Conservation (phyloP, 306 rosid genomes). For the Alnus rubra region DNA sequence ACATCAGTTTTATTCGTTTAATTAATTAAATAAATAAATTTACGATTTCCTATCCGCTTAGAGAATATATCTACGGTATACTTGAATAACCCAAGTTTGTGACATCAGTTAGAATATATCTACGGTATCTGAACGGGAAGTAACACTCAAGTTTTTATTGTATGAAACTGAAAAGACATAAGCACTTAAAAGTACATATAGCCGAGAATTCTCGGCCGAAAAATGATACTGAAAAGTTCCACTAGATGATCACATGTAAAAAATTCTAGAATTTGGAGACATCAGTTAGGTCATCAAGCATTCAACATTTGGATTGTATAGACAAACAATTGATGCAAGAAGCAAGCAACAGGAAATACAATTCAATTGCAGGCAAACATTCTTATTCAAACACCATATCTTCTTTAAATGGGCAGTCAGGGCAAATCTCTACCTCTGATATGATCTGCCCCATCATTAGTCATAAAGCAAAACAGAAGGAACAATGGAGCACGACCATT, state of each 20-base stretch:
- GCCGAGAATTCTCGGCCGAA: background rate
- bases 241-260: constrained; percentile 4
- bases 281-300: constrained; percentile 20
- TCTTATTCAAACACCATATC: constrained; percentile 45
- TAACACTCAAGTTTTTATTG: no score
- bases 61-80: no score
- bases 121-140: no score
- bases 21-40: no score
- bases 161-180: no score
- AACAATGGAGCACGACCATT: constrained; percentile 22
- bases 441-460: constrained; percentile 26
- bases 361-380: constrained; percentile 33
- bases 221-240: constrained; percentile 25
- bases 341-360: constrained; percentile 18
- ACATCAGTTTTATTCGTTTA: no score
- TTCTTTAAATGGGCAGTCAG: constrained; percentile 23
- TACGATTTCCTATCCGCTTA: no score
- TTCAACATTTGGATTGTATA: constrained; percentile 32
- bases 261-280: constrained; percentile 13
- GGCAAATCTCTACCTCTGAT: constrained; percentile 26
- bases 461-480: constrained; percentile 22
- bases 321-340: constrained; percentile 21
- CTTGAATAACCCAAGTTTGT: no score
- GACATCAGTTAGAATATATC: no score
- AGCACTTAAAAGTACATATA: background rate